Conservation (phyloP, 129 eudicot species). For the Saposhnikovia divaricata region DNA sequence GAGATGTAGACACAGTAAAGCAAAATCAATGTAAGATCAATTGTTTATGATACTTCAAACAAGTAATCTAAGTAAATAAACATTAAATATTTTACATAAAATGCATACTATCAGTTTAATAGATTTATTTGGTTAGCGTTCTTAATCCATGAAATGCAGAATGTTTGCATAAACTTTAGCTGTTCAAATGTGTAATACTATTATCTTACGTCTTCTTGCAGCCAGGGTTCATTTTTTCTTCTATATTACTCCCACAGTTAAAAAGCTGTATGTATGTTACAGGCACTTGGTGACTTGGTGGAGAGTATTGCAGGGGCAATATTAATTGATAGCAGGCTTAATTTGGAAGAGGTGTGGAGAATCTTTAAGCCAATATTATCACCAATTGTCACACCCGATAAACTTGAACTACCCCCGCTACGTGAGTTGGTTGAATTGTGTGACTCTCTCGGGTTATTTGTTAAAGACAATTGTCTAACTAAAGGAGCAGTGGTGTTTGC, state of each 20-base stretch:
- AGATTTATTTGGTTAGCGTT: background rate
- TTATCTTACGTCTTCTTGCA: constrained; percentile 3
- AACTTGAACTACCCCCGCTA: constrained; percentile 77
- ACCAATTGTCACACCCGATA: constrained; percentile 91
- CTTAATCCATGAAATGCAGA: background rate
- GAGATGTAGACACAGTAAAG: background rate
- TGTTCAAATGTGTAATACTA: background rate
- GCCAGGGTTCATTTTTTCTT: background rate
- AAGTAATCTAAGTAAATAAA: background rate
- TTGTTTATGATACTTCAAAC: background rate
- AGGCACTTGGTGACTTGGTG: constrained; percentile 90
- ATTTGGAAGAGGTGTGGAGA: constrained; percentile 80
- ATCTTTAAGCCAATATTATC: constrained; percentile 61
- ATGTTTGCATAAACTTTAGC: background rate
- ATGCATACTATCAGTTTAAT: background rate
- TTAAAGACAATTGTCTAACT: constrained; percentile 33
- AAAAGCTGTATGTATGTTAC: background rate
- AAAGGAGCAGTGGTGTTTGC: constrained; percentile 40
- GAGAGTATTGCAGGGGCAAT: constrained; percentile 92
- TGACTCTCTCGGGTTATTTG: constrained; percentile 74
- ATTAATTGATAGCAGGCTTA: constrained; percentile 62
- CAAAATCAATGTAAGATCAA: background rate
- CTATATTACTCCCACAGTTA: background rate
- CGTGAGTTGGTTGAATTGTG: constrained; percentile 78
- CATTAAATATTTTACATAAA: background rate